Conservation (phyloP, 495 filamentous ascomycete species). For the Gamarada debralockiae region DNA sequence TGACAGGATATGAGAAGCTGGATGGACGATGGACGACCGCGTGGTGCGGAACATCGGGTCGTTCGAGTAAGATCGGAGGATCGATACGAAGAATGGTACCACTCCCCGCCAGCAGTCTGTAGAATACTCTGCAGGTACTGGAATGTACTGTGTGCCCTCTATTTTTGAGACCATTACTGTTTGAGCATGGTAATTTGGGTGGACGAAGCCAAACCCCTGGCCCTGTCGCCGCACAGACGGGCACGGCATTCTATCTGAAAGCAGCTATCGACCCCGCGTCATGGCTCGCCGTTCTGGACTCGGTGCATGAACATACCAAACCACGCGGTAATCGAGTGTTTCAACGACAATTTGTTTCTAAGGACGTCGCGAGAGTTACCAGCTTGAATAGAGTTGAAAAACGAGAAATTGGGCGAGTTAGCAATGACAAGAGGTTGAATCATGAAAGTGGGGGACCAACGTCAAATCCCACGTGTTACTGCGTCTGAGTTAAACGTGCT, state of each 20-base stretch:
- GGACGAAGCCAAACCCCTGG: neutral
- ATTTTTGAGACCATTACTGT: constrained; percentile 10
- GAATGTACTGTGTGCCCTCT: neutral
- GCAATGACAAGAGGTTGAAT: no score
- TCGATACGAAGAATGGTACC: neutral
- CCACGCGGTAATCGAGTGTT: neutral
- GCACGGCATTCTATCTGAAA: neutral
- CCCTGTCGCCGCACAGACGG: constrained; percentile 6
- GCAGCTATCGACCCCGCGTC: neutral
- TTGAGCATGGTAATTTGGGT: constrained; percentile 10
- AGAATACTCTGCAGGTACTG: neutral
- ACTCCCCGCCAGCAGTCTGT: neutral
- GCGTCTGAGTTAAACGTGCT: no score
- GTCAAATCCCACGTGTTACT: no score
- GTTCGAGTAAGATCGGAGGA: no score
- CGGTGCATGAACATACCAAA: neutral
- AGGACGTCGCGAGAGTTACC: neutral
- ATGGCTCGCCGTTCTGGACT: neutral
- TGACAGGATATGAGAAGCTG: constrained; percentile 12
- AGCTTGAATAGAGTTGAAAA: neutral
- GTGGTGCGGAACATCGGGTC: neutral
- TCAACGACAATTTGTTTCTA: neutral
- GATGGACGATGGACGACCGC: constrained; percentile 6
- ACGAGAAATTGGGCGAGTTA: no score
- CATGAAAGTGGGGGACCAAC: no score